These are phyloP conservation scores for Cordyceps militaris DNA, from an alignment of 2,329 filamentous ascomycete genomes.

Conservation along the genomic window DNA sequence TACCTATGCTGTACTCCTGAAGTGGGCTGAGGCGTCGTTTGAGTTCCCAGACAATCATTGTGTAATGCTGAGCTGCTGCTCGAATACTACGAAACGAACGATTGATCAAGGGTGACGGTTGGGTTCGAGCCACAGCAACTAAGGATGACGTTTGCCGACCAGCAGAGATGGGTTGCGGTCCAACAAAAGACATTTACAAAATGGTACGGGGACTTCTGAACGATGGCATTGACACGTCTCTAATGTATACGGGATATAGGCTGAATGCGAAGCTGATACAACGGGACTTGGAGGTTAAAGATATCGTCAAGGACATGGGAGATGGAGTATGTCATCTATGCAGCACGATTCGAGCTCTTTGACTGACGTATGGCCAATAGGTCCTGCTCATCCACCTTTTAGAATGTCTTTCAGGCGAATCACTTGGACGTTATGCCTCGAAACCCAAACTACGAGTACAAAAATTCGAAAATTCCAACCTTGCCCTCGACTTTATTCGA, in stretches of 20 bases:
- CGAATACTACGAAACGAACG: neutral
- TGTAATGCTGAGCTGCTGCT: neutral
- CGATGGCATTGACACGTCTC: neutral
- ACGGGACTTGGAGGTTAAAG: slow-evolving; percentile 72
- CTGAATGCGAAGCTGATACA: slow-evolving; percentile 89
- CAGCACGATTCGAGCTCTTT: neutral
- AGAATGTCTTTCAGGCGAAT: slow-evolving; percentile 91
- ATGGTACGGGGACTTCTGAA: slow-evolving; percentile 46
- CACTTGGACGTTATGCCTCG: slow-evolving; percentile 90
- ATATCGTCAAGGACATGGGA: slow-evolving; percentile 82
- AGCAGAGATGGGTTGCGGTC: slow-evolving; percentile 67
- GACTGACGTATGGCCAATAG: slow-evolving; percentile 36
- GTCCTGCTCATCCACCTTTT: slow-evolving; percentile 94
- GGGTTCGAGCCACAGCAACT: neutral
- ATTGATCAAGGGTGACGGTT: neutral
- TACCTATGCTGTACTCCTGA: slow-evolving; percentile 1
- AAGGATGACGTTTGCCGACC: slow-evolving; percentile 58
- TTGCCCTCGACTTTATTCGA: slow-evolving; percentile 89
- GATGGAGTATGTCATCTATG: slow-evolving; percentile 66
- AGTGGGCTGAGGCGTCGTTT: neutral
- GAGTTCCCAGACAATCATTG: neutral
- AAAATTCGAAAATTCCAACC: slow-evolving; percentile 96
- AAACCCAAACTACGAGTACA: slow-evolving; percentile 95
- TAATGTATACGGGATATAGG: slow-evolving; percentile 43
- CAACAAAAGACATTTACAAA: slow-evolving; percentile 99